A percentile compares a stretch with the other conserved stretches of the same genome.
phyloP scores from a whole-genome alignment of 2,329 filamentous ascomycete species.

The Pseudocercospora cruenta region DNA sequence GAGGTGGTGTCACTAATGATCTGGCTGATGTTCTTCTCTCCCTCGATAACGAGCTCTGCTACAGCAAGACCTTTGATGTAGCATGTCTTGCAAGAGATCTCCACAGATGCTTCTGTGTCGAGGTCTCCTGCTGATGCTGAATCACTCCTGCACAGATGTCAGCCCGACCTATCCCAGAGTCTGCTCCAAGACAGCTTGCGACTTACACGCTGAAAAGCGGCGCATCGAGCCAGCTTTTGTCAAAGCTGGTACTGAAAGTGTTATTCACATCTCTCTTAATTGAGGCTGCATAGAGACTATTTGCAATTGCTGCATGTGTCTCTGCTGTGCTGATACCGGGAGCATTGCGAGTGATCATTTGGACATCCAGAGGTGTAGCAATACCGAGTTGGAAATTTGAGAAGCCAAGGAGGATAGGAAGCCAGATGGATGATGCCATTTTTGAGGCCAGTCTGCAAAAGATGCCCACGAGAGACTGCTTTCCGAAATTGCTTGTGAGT shows the following conservation, averaged over 20 bases:
- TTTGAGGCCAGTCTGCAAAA: too few species aligned
- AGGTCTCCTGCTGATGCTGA: not conserved
- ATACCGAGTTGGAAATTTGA: not conserved
- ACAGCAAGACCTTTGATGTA: slow-evolving; percentile 9
- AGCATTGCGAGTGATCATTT: not conserved
- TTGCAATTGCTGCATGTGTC: not conserved
- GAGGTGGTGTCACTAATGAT: not conserved
- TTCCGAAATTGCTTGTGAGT: too few species aligned
- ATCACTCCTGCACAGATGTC: not conserved
- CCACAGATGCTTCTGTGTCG: not conserved
- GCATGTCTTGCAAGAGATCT: slow-evolving; percentile 6
- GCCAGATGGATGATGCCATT: not conserved
- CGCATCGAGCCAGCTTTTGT: not conserved
- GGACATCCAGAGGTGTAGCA: not conserved
- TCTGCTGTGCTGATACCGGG: not conserved
- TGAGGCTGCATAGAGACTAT: not conserved
- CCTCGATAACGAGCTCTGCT: not conserved
- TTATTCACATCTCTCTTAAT: not conserved
- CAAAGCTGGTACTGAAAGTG: not conserved
- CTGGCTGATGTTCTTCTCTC: not conserved
- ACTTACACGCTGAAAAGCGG: not conserved
- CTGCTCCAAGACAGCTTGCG: too few species aligned
- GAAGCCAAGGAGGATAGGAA: not conserved
- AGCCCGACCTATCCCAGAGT: not conserved
- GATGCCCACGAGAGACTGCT: too few species aligned